These are phyloP conservation scores for Nitzschia putrida DNA, from an alignment of 108 stramenopile genomes.

Conservation along the genomic window DNA sequence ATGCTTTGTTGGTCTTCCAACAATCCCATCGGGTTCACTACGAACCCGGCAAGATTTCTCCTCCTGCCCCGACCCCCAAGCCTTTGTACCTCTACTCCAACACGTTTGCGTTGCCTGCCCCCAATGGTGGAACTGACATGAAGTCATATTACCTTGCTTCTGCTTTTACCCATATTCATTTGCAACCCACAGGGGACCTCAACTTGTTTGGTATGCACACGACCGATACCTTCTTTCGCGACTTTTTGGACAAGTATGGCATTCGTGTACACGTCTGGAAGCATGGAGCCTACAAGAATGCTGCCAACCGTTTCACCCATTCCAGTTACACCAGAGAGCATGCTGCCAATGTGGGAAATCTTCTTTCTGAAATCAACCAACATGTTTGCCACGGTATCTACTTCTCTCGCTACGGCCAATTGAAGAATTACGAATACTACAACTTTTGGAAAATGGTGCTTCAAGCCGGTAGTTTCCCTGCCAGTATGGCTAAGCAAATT, in stretches of 20 bases:
- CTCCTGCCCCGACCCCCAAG: slow-evolving; percentile 12
- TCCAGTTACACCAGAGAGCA: slow-evolving; percentile 52
- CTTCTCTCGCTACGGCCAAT: slow-evolving; percentile 37
- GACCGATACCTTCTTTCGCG: slow-evolving; percentile 52
- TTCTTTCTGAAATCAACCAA: slow-evolving; percentile 52
- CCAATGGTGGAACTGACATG: slow-evolving; percentile 42
- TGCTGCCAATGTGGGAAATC: slow-evolving; percentile 44
- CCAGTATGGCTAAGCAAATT: slow-evolving; percentile 55
- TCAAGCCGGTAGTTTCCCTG: slow-evolving; percentile 65
- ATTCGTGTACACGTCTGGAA: slow-evolving; percentile 75
- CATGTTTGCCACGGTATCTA: slow-evolving; percentile 54
- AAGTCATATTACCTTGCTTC: slow-evolving; percentile 70
- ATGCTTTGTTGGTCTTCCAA: slow-evolving; percentile 68
- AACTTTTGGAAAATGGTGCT: slow-evolving; percentile 65
- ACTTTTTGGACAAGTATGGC: slow-evolving; percentile 68
- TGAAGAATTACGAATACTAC: slow-evolving; percentile 36
- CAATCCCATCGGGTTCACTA: slow-evolving; percentile 69
- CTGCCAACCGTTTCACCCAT: slow-evolving; percentile 71
- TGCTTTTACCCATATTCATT: slow-evolving; percentile 59
- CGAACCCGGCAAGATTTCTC: slow-evolving; percentile 42
- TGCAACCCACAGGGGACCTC: slow-evolving; percentile 67
- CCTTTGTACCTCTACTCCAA: slow-evolving; percentile 57
- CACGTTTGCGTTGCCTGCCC: slow-evolving; percentile 43
- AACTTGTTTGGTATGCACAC: slow-evolving; percentile 58
- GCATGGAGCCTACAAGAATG: slow-evolving; percentile 79